Base-by-base conservation (phyloP, 805 yeast genomes). In the Lipomyces mesembrius region DNA sequence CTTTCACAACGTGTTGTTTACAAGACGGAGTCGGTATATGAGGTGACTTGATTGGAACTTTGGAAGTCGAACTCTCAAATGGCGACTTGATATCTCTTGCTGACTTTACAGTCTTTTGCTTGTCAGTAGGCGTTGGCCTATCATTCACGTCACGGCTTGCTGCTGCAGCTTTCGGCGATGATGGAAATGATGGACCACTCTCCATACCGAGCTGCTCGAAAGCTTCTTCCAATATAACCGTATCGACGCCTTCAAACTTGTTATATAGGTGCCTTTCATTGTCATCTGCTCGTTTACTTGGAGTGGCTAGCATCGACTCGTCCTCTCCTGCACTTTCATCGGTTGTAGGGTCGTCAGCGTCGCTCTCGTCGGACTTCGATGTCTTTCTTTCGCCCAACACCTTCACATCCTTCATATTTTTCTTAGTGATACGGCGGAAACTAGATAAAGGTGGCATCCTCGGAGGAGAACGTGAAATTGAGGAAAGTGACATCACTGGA, bases 381-480 rank as follows among this genome's bases (percentile, higher is more conserved):
- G 9, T 6, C n/a, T 14, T n/a, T 25, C 56, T 29, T 22, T 22
- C 49, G 6, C 49, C 20, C 64, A 20, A 22, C 25, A 27, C 32
- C 55, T 12, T 5, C 20, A 34, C 11, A 20, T 37, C 29, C 51
- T 22, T 20, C 27, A 25, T n/a, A 25, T 7, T 11, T 22, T 6
- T 35, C 35, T 27, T 34, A 22, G n/a, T 49, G 46, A 12, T 29
- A 52, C 32, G 2, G 22, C 32, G 61, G 20, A 14, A 5, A 32
- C 17, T 17, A 4, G 62, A 25, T 32, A 63, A 37, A 11, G 63
- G 57, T n/a, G 59, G 62, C 67, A 61, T 61, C 39, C 59, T 49
- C 11, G 67, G 67, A 8, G 64, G 67, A 5, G 66, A 56, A n/a
- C 29, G 60, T 4, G 32, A 2, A 8, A 51, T 54, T 14, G 57